Percentiles rank a stretch among this genome's conserved stretches.
phyloP scores from a whole-genome alignment of 2,329 filamentous ascomycete genomes.

The Camillea tinctor region DNA sequence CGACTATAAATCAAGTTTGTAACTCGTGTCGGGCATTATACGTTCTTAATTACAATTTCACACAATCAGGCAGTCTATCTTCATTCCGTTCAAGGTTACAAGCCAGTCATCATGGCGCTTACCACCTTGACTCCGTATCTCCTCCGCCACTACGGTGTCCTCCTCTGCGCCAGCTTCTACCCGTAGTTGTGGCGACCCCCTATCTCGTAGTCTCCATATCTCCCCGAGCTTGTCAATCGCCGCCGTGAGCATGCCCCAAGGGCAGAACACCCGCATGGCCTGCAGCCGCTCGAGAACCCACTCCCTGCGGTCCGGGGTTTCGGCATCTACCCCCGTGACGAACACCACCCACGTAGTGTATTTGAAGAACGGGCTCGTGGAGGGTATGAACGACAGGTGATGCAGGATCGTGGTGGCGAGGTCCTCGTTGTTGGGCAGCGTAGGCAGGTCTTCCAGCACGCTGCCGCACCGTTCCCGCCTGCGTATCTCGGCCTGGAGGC shows the following conservation, averaged over 20 bases:
- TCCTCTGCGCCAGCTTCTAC: constrained; percentile 14
- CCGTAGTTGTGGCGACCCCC: constrained; percentile 11
- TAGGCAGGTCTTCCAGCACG: constrained; percentile 17
- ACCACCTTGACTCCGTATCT: constrained; percentile 16
- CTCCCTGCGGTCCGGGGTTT: constrained; percentile 42
- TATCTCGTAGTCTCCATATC: constrained; percentile 46
- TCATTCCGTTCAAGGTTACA: constrained; percentile 41
- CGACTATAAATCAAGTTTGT: too few relatives aligned
- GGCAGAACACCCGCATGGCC: constrained; percentile 44
- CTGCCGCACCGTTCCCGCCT: background rate
- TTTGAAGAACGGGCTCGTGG: constrained; percentile 54
- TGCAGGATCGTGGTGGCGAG: constrained; percentile 50
- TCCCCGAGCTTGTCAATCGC: constrained; percentile 49
- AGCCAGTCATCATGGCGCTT: constrained; percentile 35
- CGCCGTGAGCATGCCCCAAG: constrained; percentile 51
- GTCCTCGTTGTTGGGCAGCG: constrained; percentile 41
- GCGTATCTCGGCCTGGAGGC: constrained; percentile 19
- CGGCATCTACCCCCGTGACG: constrained; percentile 55
- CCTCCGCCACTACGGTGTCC: background rate
- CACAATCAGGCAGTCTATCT: constrained; percentile 47
- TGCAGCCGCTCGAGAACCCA: constrained; percentile 52
- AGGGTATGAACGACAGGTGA: constrained; percentile 49
- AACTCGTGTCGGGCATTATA: background rate
- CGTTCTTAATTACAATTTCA: constrained; percentile 21
- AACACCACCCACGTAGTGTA: constrained; percentile 61